Percentiles rank a stretch among this genome's conserved stretches.
Conservation (phyloP, 2,329 filamentous ascomycete species). For the Acrodontium crateriforme region DNA sequence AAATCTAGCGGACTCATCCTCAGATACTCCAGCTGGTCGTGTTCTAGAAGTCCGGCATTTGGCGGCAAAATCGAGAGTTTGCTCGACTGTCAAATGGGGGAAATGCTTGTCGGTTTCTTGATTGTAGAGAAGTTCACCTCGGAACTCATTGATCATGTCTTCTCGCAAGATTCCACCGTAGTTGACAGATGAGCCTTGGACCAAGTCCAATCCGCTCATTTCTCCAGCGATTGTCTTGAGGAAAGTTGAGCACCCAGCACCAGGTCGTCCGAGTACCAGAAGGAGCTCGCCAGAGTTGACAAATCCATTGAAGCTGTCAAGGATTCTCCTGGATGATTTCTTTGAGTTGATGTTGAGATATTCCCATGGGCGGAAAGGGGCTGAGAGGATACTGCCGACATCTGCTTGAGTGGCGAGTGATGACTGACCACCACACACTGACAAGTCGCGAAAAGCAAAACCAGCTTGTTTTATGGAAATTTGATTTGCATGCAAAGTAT, state of each 20-base stretch:
- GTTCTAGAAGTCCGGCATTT: constrained; percentile 36
- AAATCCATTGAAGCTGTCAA: not conserved
- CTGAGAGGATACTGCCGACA: too few species aligned
- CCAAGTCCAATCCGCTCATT: too few species aligned
- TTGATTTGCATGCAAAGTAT: too few species aligned
- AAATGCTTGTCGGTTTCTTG: constrained; percentile 21
- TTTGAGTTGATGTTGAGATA: too few species aligned
- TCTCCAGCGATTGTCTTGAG: constrained; percentile 1
- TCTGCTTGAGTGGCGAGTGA: too few species aligned
- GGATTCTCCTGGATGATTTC: not conserved
- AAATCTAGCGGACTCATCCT: constrained; percentile 34
- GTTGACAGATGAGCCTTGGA: too few species aligned
- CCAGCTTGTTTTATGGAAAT: too few species aligned
- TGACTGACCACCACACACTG: too few species aligned
- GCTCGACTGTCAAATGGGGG: constrained; percentile 41
- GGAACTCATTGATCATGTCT: not conserved
- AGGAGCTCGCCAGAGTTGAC: not conserved
- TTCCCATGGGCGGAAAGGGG: too few species aligned
- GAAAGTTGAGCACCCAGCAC: not conserved
- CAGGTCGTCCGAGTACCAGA: not conserved
- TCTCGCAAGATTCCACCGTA: not conserved
- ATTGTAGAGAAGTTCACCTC: not conserved
- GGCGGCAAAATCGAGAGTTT: constrained; percentile 43
- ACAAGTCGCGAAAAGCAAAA: too few species aligned
- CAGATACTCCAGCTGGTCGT: constrained; percentile 22